A percentile compares a stretch with the other conserved stretches of the same genome.
Conservation (phyloP, 2,329 filamentous ascomycete species). For the Pseudogymnoascus sp. region DNA sequence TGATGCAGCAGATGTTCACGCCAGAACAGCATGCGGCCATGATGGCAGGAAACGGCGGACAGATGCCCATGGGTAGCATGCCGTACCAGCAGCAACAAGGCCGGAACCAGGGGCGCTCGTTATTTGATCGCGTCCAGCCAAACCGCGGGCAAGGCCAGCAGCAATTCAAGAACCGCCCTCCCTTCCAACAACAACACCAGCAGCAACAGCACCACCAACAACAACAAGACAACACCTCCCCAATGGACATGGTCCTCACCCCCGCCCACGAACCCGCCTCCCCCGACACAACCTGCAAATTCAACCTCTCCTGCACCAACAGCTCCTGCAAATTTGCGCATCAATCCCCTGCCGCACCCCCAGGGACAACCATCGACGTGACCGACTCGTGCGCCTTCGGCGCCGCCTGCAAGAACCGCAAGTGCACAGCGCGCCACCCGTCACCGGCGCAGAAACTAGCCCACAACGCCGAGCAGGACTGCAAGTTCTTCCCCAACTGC, state of each 20-base stretch:
- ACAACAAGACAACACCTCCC: slow-evolving; percentile 18
- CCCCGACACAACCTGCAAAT: slow-evolving; percentile 72
- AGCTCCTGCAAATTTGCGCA: slow-evolving; percentile 88
- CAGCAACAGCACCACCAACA: slow-evolving; percentile 2
- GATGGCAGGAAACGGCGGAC: slow-evolving; percentile 49
- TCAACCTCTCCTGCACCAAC: slow-evolving; percentile 81
- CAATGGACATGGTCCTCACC: slow-evolving; percentile 57
- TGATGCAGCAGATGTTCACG: slow-evolving; percentile 64
- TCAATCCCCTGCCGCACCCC: slow-evolving; percentile 82
- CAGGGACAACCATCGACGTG: slow-evolving; percentile 68
- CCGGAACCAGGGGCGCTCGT: slow-evolving; percentile 46
- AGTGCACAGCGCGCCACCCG: slow-evolving; percentile 86
- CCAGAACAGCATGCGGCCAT: slow-evolving; percentile 44
- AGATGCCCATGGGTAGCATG: slow-evolving; percentile 43
- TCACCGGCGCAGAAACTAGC: slow-evolving; percentile 74
- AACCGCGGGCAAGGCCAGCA: slow-evolving; percentile 14
- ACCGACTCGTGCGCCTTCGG: slow-evolving; percentile 76
- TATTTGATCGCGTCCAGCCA: slow-evolving; percentile 65
- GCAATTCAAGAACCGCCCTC: slow-evolving; percentile 1
- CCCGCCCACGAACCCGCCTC: slow-evolving; percentile 50
- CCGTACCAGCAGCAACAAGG: slow-evolving; percentile 35
- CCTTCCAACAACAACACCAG: slow-evolving; percentile 15
- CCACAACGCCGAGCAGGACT: slow-evolving; percentile 77
- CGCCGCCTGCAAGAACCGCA: slow-evolving; percentile 89
- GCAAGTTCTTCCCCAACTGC: slow-evolving; percentile 88